These are phyloP conservation scores for Pleurozium schreberi DNA, from an alignment of 225 moss, liverwort and hornwort species.

Conservation along the genomic window DNA sequence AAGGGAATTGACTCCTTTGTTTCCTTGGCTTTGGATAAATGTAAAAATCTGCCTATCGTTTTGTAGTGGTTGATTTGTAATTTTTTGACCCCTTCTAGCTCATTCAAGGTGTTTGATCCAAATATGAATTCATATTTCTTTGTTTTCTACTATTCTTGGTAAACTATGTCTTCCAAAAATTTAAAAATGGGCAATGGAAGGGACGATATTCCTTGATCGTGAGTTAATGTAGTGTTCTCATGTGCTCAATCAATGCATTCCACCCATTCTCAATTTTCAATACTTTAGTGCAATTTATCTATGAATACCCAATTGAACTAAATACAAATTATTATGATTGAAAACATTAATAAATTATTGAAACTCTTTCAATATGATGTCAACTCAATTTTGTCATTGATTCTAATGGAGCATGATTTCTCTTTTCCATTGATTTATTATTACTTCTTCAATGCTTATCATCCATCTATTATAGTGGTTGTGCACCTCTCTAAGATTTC, in stretches of 20 bases:
- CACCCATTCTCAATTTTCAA: not conserved
- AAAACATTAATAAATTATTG: not conserved
- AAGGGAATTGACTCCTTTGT: accelerated
- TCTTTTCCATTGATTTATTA: not conserved
- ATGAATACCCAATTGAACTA: not conserved
- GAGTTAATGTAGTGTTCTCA: not conserved
- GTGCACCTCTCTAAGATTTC: accelerated
- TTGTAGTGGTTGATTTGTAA: not conserved
- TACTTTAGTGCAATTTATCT: accelerated
- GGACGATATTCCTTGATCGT: accelerated
- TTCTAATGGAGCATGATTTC: not conserved
- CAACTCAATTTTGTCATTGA: not conserved
- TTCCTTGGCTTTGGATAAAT: not conserved
- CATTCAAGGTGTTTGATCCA: not conserved
- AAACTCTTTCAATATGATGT: not conserved
- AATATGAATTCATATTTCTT: not conserved
- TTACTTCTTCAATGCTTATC: not conserved
- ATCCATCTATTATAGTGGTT: not conserved
- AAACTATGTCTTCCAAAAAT: accelerated
- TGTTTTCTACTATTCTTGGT: not conserved
- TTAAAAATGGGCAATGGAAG: accelerated
- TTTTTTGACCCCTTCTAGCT: accelerated
- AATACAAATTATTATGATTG: too few species aligned
- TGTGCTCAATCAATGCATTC: accelerated
- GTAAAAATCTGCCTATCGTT: not conserved